Base-by-base conservation (phyloP, 2,329 filamentous ascomycete genomes). In the Xylariaceae sp. region DNA sequence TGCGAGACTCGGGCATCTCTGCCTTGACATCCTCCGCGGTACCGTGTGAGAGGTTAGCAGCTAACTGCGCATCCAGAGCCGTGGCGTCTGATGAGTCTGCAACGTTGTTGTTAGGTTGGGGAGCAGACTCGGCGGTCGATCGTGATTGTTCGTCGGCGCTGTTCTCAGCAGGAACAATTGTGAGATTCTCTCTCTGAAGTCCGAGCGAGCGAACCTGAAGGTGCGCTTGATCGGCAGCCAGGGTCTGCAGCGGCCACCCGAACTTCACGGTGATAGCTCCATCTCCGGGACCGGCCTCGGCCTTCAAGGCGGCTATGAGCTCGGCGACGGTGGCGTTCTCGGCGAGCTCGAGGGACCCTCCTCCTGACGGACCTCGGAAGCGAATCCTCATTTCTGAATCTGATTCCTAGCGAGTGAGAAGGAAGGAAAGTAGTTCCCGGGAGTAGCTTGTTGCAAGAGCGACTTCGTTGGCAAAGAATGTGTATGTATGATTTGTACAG, bases 211-310 rank as follows among this genome's bases (percentile, higher is more conserved):
- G 67, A 84, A 82, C 61, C 67, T 76, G 61, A 76, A 82, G 28
- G 72, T 73, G 69, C 63, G 75, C 72, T 56, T 84, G 79, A 26
- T 83, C 80, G 8, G 88, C 77, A 31, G 86, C 80, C 14, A 98
- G 81, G 0, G 85, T 79, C 69, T 88, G 86, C 21, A 91, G 87
- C 1, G 94, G 94, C 67, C 90, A 96, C 31, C 92, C 92, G 75
- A 89, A 91, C 78, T 95, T 96, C 61, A 96, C 78, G 39, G 89
- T 84, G 69, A 94, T 92, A 12, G 80, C 78, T 6, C 79, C 67
- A 12, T 80, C 78, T 6, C 79, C 68, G 14, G 94, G 79, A 4
- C 83, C 83, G 1, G 90, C 91, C 67, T 85, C 84, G 46, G 83
- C 76, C 48, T 80, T 80, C 67, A 93, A 86, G 46, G 83, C 78